Evolutionary conservation across 768 basidiomycete species (phyloP), one percentile per base, ranked within the genome.

Genomic region (Lyophyllum shimeji): DNA sequence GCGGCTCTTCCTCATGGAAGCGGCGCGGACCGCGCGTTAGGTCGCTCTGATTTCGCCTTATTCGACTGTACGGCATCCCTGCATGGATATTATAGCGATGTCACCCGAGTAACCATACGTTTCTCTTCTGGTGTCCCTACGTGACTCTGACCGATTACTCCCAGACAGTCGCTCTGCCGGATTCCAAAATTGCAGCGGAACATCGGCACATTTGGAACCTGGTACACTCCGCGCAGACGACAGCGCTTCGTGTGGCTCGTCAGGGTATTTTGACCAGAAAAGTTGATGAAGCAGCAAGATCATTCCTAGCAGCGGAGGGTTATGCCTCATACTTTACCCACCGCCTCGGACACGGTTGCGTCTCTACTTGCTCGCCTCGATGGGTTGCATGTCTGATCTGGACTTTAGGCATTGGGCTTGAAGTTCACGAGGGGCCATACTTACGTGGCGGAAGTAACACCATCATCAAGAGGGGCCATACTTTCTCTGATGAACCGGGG

Each of bases 1-100:
- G 93, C 91, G 5, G 92, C 91, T 2, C 80, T 92, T 21, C 93
- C 92, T 2, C 93, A 95, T 67, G 94, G 92, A 6, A 77, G 80
- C 34, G 89, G 90, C 2, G 86, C 86, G 0, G 88, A 94, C 65
- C 80, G 85, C 29, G 63, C 64, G 0, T 74, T 94, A 12, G 71
- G 69, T 0, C 66, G 71, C 51, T 63, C 75, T 5, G 92, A 95
- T 61, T 80, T 90, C 55, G 79, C 86, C 11, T 75, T 95, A 13
- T 86, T 94, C 56, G 93, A 95, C 66, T 81, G 83, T 50, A 87
- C 83, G 8, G 90, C 84, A 0, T 75, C 76, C 15, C 76, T 94
- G 42, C 82, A 89, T 62, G 90, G 87, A 1, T 94, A 95, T 65
- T 67, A 79, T 45, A 86, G 87, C 62, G 91, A 94, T 66, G 82